A percentile compares a stretch with the other conserved stretches of the same genome.
Evolutionary conservation across 2,329 filamentous ascomycete genomes (phyloP).

Genomic region (Aspergillus unguis): DNA sequence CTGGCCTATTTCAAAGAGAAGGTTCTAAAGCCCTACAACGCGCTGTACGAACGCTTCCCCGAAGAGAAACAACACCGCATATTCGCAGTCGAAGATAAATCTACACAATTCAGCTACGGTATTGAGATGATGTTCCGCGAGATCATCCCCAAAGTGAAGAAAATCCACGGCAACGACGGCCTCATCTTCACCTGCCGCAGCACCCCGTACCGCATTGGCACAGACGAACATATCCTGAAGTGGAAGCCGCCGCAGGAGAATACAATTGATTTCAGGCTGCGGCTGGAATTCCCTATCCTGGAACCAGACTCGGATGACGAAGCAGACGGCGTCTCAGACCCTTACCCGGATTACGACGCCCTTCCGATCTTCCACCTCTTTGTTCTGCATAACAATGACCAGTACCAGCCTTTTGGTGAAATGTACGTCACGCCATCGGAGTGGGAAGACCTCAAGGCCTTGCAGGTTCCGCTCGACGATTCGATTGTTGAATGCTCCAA

Average conservation of each 20-base stretch:
- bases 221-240: slow-evolving; percentile 89
- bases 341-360: slow-evolving; percentile 74
- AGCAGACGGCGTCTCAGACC: slow-evolving; percentile 60
- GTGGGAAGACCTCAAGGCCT: slow-evolving; percentile 76
- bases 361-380: slow-evolving; percentile 71
- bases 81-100: slow-evolving; percentile 83
- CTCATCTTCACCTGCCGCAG: slow-evolving; percentile 95
- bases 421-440: slow-evolving; percentile 71
- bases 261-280: slow-evolving; percentile 85
- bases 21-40: slow-evolving; percentile 75
- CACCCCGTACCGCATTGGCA: slow-evolving; percentile 82
- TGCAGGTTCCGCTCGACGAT: slow-evolving; percentile 75
- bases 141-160: slow-evolving; percentile 72
- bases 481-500: slow-evolving; percentile 87
- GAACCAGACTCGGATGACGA: slow-evolving; percentile 66
- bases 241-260: slow-evolving; percentile 98
- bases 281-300: slow-evolving; percentile 69
- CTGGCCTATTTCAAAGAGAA: slow-evolving; percentile 79
- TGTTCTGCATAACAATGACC: slow-evolving; percentile 62
- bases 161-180: slow-evolving; percentile 83
- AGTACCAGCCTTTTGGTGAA: slow-evolving; percentile 64
- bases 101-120: slow-evolving; percentile 83
- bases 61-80: slow-evolving; percentile 67
- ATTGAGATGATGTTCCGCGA: slow-evolving; percentile 89
- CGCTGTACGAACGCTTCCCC: slow-evolving; percentile 69